Base-by-base conservation (phyloP, 2,329 filamentous ascomycete species). In the Neofusicoccum laricinum region DNA sequence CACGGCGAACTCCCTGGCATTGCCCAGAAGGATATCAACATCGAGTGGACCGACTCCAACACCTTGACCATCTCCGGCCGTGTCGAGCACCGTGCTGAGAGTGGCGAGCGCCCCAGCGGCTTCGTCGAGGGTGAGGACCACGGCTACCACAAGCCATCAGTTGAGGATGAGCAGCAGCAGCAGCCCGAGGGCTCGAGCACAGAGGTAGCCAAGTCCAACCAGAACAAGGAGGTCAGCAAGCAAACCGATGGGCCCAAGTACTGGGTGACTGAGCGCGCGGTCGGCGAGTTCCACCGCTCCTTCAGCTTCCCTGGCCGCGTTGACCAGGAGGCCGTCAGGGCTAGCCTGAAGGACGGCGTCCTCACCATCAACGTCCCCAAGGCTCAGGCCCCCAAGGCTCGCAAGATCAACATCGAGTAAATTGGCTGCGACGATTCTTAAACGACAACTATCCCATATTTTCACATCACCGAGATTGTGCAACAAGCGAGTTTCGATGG, bases 1-100 rank as follows among this genome's bases (percentile, higher is more conserved):
- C 87, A 93, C 71, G 91, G 91, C 71, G 91, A 94, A 77, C 86
- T 94, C 5, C 88, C 91, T 0, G 91, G 91, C 63, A 82, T 93
- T 70, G 85, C 85, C 67, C 90, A 91, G 79, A 87, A 91, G 70
- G 82, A 93, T 71, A 81, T 95, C 72, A 81, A 84, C 73, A 90
- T 94, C 73, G 90, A 94, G 73, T 94, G 93, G 82, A 88, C 86
- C 65, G 90, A 94, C 73, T 81, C 84, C 46, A 88, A 91, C 79
- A 93, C 90, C 15, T 80, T 94, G 48, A 83, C 86, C 67, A 82
- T 95, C 74, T 86, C 85, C 65, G 91, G 91, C 72, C 86, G 83
- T 68, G 84, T 87, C 64, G 90, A 93, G 78, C 85, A 88, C 69
- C 80, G 80, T 68, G 84, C 86, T 76, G 84, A 85, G 66, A 78